Base-by-base conservation (phyloP, 2,329 filamentous ascomycete genomes). In the Ascosphaera aggregata region DNA sequence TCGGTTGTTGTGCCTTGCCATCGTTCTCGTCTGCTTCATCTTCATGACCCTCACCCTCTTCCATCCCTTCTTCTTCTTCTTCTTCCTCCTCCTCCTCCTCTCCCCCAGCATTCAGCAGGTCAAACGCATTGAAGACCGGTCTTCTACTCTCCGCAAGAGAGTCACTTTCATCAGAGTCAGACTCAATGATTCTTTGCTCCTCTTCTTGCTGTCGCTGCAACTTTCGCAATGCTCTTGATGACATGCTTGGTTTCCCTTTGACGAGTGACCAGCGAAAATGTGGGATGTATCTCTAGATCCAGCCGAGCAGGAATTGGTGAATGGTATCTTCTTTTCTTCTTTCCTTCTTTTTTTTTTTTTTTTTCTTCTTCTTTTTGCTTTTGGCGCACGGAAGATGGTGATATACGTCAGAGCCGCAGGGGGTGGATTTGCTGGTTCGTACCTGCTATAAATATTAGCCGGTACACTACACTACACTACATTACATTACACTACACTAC, bases 141-240 rank as follows among this genome's bases (percentile, higher is more conserved):
- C 54, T 58, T 22, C 52, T 43, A 24, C 48, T 47, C 40, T 44
- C 53, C n/a, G 45, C 44, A n/a, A 49, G 43, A 9, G 54, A 47
- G 36, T 58, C 57, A 18, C 22, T 27, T 27, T 61, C 54, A 20
- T 61, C 59, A 40, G 54, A 56, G 36, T 56, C 54, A 43, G 18
- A 20, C 15, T 61, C 54, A 24, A 59, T 56, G 39, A 55, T 56
- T 34, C 52, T 55, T 24, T 55, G 54, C 44, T 59, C 48, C 4
- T 49, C 64, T 49, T 73, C 71, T 42, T 65, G 65, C 58, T 73
- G 68, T 45, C 65, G 65, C 51, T 75, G 71, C 40, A 72, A 63
- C 50, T 72, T 72, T 18, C 73, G 65, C 40, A 78, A 55, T n/a
- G 73, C 72, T 45, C 73, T 66, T 15, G 71, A 71, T 34, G 73